phyloP scores from a whole-genome alignment of 305 asterid genomes.

The Fraxinus sp. region DNA sequence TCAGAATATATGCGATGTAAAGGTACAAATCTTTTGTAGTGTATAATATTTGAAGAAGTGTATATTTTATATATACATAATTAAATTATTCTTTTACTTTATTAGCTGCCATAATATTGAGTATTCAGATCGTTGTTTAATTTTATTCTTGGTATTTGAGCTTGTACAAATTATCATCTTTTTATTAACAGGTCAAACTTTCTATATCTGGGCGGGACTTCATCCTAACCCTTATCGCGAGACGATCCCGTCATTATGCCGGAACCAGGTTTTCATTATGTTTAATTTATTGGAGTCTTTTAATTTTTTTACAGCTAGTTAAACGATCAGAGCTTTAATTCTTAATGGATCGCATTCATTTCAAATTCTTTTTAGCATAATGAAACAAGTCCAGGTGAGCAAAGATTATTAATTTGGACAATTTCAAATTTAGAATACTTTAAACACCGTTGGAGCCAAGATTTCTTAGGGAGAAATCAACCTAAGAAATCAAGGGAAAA shows the following conservation, averaged over 20 bases:
- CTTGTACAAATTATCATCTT: constrained; percentile 1
- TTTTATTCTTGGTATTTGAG: background rate
- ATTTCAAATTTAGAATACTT: background rate
- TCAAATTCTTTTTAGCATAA: background rate
- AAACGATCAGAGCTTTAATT: background rate
- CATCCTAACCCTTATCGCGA: constrained; percentile 72
- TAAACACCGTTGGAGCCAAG: background rate
- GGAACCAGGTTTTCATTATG: constrained; percentile 74
- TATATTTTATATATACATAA: background rate
- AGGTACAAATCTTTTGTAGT: background rate
- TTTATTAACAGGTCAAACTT: constrained; percentile 57
- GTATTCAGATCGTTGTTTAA: background rate
- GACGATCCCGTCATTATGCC: constrained; percentile 96
- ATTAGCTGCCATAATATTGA: background rate
- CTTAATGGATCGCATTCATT: background rate
- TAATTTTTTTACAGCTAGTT: constrained; percentile 1
- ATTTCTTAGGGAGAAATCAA: background rate
- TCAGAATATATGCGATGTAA: background rate
- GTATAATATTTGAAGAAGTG: background rate
- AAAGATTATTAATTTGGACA: background rate
- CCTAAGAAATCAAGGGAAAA: background rate
- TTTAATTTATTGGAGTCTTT: background rate
- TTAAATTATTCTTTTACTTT: background rate
- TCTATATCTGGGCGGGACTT: constrained; percentile 57
- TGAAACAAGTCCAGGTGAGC: background rate